phyloP scores from a whole-genome alignment of 2,329 filamentous ascomycete genomes.

The Diaporthe ampelina region DNA sequence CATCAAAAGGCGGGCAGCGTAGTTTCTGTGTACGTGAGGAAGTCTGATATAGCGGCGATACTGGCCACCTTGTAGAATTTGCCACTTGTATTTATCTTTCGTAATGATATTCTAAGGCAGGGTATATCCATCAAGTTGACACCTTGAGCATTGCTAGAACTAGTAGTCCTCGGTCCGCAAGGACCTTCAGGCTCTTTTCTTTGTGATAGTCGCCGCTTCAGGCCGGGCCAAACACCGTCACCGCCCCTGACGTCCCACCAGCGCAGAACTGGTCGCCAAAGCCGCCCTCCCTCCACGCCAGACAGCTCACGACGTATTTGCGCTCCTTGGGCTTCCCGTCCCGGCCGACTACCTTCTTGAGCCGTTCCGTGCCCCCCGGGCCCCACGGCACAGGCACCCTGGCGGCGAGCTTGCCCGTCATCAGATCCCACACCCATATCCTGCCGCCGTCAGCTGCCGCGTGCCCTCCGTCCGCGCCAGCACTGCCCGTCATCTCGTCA shows the following conservation, averaged over 20 bases:
- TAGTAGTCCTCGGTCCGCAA: background rate
- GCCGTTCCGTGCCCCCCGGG: conserved; percentile 60
- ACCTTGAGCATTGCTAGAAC: background rate
- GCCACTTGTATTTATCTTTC: background rate
- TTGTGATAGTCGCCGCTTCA: background rate
- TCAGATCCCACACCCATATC: conserved; percentile 86
- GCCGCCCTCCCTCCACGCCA: conserved; percentile 73
- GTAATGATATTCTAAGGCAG: conserved; percentile 2
- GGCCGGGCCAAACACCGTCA: conserved; percentile 70
- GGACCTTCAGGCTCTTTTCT: background rate
- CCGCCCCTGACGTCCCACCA: conserved; percentile 74
- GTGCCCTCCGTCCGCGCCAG: conserved; percentile 44
- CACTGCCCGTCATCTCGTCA: conserved; percentile 71
- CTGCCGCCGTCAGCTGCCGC: conserved; percentile 65
- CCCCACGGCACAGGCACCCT: conserved; percentile 73
- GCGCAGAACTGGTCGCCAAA: conserved; percentile 76
- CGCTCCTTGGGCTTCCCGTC: conserved; percentile 73
- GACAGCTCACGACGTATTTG: conserved; percentile 72
- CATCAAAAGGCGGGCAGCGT: conserved; percentile 30
- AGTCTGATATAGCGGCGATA: background rate
- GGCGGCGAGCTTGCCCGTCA: conserved; percentile 78
- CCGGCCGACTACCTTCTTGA: conserved; percentile 68
- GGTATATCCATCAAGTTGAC: background rate
- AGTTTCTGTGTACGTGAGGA: background rate
- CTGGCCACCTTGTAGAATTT: background rate